These are phyloP conservation scores for Aegilops longissima DNA, from an alignment of 176 grass and related monocot species.

Conservation along the genomic window DNA sequence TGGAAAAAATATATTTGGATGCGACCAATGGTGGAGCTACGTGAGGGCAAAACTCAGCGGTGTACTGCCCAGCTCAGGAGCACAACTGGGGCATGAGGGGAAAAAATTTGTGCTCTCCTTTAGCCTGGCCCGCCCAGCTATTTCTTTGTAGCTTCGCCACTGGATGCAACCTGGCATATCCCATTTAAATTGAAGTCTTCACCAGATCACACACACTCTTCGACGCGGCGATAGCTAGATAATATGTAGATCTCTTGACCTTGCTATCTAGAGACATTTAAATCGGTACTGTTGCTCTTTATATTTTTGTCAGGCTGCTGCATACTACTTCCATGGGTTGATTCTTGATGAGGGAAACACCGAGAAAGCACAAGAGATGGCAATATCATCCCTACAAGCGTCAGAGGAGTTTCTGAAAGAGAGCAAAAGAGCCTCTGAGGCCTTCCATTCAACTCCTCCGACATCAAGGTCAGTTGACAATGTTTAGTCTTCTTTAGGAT, in stretches of 20 bases:
- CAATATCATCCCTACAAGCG: slow-evolving; percentile 63
- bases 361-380: slow-evolving; percentile 63
- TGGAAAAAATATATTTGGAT: background rate
- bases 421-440: slow-evolving; percentile 65
- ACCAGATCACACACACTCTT: background rate
- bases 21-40: background rate
- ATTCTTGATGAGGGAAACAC: slow-evolving; percentile 86
- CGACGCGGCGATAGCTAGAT: background rate
- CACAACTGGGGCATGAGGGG: too few relatives aligned
- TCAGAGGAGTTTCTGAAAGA: slow-evolving; percentile 83
- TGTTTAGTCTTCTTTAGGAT: background rate
- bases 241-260: slow-evolving; percentile 7
- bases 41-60: too few relatives aligned
- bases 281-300: background rate
- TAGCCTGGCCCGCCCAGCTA: background rate
- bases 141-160: background rate
- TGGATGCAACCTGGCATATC: background rate
- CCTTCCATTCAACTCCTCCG: slow-evolving; percentile 58
- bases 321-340: slow-evolving; percentile 83
- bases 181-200: background rate
- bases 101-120: background rate
- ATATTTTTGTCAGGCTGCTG: slow-evolving; percentile 52
- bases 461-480: slow-evolving; percentile 59
- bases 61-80: too few relatives aligned
- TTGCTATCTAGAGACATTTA: background rate